These are phyloP conservation scores for Sporothrix mexicana DNA, from an alignment of 2,329 filamentous ascomycete species.

Conservation along the genomic window DNA sequence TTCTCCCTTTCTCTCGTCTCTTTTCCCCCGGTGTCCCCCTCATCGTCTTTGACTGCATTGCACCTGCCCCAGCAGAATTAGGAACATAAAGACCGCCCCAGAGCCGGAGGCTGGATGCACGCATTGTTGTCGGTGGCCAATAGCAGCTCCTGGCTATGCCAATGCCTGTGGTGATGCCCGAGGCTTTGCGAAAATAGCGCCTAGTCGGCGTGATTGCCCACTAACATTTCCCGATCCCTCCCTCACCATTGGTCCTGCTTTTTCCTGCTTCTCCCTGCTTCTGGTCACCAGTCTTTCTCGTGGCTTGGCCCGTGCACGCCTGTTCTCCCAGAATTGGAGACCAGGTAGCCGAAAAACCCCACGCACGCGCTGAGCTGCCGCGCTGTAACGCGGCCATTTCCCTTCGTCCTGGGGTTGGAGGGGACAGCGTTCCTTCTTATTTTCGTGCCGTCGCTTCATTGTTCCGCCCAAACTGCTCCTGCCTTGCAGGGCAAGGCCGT, in stretches of 20 bases:
- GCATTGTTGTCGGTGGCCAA: conserved; percentile 23
- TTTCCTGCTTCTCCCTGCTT: conserved; percentile 19
- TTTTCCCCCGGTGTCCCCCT: background rate
- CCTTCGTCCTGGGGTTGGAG: conserved; percentile 28
- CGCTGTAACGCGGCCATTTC: conserved; percentile 22
- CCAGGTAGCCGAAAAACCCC: conserved; percentile 31
- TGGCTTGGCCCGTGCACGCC: conserved; percentile 15
- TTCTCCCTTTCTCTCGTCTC: background rate
- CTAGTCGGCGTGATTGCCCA: conserved; percentile 6
- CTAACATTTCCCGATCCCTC: conserved; percentile 27
- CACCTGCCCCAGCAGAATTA: conserved; percentile 21
- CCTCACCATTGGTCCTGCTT: conserved; percentile 15
- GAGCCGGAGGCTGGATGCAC: conserved; percentile 24
- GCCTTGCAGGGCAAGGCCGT: conserved; percentile 3
- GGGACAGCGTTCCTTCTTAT: conserved; percentile 32
- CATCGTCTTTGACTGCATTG: background rate
- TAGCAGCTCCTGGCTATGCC: background rate
- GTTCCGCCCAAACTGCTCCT: conserved; percentile 19
- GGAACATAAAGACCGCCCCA: conserved; percentile 25
- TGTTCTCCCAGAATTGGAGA: conserved; percentile 19
- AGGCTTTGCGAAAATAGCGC: conserved; percentile 33
- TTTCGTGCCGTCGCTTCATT: conserved; percentile 31
- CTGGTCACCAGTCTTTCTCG: conserved; percentile 17
- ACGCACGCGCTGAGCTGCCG: conserved; percentile 24
- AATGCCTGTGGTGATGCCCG: conserved; percentile 32